A percentile compares a stretch with the other conserved stretches of the same genome.
These are phyloP conservation scores for Zygotorulaspora mrakii DNA, from an alignment of 1,139 yeast species.

Conservation along the genomic window DNA sequence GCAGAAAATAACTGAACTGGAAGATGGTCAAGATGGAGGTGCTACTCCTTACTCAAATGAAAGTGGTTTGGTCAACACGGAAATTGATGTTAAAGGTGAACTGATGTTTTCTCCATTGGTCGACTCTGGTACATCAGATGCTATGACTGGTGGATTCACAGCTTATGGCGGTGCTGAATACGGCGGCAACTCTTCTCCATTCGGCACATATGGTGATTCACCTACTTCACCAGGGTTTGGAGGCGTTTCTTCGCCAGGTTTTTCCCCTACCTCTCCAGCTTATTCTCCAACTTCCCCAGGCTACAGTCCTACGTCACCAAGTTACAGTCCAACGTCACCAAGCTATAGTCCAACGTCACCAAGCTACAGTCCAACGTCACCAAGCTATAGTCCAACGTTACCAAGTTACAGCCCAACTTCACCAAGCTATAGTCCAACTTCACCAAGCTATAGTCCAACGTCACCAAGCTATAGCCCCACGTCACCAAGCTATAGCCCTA, in stretches of 20 bases:
- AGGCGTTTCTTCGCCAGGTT: slow-evolving; percentile 67
- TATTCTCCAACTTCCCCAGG: slow-evolving; percentile 69
- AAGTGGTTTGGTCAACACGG: slow-evolving; percentile 70
- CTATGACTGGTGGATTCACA: slow-evolving; percentile 77
- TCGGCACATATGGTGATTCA: slow-evolving; percentile 51
- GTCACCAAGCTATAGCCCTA: slow-evolving; percentile 58
- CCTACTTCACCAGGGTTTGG: slow-evolving; percentile 75
- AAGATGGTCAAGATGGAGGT: slow-evolving; percentile 68
- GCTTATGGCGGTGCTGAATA: slow-evolving; percentile 74
- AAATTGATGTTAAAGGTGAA: slow-evolving; percentile 72
- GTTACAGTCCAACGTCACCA: slow-evolving; percentile 58
- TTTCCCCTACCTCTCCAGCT: slow-evolving; percentile 70
- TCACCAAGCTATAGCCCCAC: slow-evolving; percentile 62
- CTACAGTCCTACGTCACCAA: slow-evolving; percentile 60
- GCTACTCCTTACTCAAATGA: slow-evolving; percentile 90
- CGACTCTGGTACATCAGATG: slow-evolving; percentile 78
- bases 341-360: slow-evolving; percentile 61
- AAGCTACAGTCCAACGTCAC: slow-evolving; percentile 57
- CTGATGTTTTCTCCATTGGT: slow-evolving; percentile 94
- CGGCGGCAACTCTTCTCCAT: slow-evolving; percentile 65
- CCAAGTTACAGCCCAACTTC: slow-evolving; percentile 62
- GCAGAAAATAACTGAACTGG: slow-evolving; percentile 40
- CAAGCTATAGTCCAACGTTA: slow-evolving; percentile 56
- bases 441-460: slow-evolving; percentile 58
- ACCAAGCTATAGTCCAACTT: slow-evolving; percentile 55